Percentiles rank a stretch among this genome's conserved stretches.
These are phyloP conservation scores for Candida ponderosae DNA, from an alignment of 805 yeast species.

Conservation along the genomic window DNA sequence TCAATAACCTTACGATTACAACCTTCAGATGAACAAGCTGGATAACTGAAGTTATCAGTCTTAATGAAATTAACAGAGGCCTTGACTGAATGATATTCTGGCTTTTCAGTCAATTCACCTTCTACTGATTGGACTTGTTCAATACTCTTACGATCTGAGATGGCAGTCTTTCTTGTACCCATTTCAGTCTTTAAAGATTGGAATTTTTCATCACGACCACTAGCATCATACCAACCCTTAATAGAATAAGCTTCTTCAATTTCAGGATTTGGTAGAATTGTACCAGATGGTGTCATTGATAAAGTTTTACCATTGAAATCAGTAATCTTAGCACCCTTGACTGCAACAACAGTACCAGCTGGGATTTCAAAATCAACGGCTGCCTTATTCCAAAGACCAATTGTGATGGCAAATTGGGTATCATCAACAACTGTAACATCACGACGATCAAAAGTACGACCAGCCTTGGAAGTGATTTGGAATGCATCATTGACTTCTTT, in stretches of 20 bases:
- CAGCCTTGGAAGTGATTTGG: slow-evolving; percentile 83
- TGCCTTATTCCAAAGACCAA: slow-evolving; percentile 86
- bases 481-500: slow-evolving; percentile 67
- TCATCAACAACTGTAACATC: slow-evolving; percentile 84
- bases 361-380: slow-evolving; percentile 73
- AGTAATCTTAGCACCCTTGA: slow-evolving; percentile 83
- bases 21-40: slow-evolving; percentile 72
- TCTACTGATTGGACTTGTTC: slow-evolving; percentile 56
- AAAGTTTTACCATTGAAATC: slow-evolving; percentile 85
- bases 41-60: slow-evolving; percentile 76
- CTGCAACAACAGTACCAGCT: slow-evolving; percentile 79
- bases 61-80: slow-evolving; percentile 68
- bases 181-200: slow-evolving; percentile 51
- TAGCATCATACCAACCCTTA: slow-evolving; percentile 92
- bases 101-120: slow-evolving; percentile 66
- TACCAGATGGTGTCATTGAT: slow-evolving; percentile 73
- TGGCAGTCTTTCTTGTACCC: slow-evolving; percentile 30
- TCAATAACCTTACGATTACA: slow-evolving; percentile 84
- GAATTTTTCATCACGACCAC: slow-evolving; percentile 59
- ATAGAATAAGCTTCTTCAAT: slow-evolving; percentile 78
- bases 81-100: slow-evolving; percentile 70
- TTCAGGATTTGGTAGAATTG: slow-evolving; percentile 77
- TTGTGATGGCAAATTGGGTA: slow-evolving; percentile 61
- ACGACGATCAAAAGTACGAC: slow-evolving; percentile 88
- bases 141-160: slow-evolving; percentile 58